A percentile compares a stretch with the other conserved stretches of the same genome.
Conservation (phyloP, 345 rosid species). For the Ailanthus altissimus region DNA sequence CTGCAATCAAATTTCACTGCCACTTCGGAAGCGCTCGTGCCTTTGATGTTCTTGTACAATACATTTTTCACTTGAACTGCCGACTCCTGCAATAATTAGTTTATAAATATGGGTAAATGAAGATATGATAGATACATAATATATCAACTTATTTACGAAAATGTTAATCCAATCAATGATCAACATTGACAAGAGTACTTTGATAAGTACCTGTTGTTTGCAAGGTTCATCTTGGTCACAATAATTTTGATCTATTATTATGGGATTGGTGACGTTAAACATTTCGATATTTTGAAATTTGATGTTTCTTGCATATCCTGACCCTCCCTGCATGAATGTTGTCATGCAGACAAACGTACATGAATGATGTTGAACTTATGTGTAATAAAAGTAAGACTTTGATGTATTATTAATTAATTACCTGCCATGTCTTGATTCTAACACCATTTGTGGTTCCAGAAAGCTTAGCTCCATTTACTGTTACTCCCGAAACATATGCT, state of each 20-base stretch:
- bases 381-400: no score
- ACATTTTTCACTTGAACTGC: conserved; percentile 72
- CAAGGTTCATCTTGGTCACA: conserved; percentile 75
- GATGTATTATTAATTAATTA: conserved; percentile 19
- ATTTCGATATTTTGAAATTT: conserved; percentile 66
- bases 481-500: conserved; percentile 71
- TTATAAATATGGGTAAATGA: background rate
- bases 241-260: conserved; percentile 79
- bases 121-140: no score
- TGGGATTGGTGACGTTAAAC: conserved; percentile 75
- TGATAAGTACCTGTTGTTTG: conserved; percentile 49
- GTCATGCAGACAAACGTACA: background rate
- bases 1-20: conserved; percentile 73
- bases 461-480: conserved; percentile 61
- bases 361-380: background rate
- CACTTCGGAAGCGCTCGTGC: conserved; percentile 72
- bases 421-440: conserved; percentile 93
- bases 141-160: no score
- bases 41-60: conserved; percentile 65
- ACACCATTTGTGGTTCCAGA: conserved; percentile 76
- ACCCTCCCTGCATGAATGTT: conserved; percentile 76
- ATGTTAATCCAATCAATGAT: background rate
- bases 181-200: background rate
- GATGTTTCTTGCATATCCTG: conserved; percentile 76
- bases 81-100: conserved; percentile 42